A percentile compares a stretch with the other conserved stretches of the same genome.
Conservation (phyloP, 768 basidiomycete genomes). For the Boletus rubroflammeus region DNA sequence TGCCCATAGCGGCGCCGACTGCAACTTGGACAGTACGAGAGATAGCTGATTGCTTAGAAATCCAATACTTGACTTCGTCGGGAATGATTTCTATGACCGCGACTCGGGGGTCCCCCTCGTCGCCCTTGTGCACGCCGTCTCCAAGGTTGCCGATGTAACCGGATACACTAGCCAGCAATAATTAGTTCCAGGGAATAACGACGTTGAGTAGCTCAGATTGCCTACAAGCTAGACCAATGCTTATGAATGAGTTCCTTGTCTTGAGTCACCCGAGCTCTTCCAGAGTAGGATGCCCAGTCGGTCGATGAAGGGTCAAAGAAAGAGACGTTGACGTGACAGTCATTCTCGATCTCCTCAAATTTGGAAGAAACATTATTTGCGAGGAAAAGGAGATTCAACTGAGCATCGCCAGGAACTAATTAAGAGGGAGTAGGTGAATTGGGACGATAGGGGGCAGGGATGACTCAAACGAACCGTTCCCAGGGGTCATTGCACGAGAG, state of each 20-base stretch:
- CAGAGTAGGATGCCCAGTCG: conserved; percentile 77
- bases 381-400: conserved; percentile 62
- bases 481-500: conserved; percentile 76
- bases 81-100: conserved; percentile 76
- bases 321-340: conserved; percentile 75
- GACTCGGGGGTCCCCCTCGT: conserved; percentile 73
- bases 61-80: conserved; percentile 79
- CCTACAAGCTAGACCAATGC: conserved; percentile 57
- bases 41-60: conserved; percentile 56
- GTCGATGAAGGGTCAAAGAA: conserved; percentile 69
- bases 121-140: conserved; percentile 83
- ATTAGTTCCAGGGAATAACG: background rate
- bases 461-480: conserved; percentile 46
- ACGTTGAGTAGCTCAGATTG: background rate
- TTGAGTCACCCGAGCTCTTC: conserved; percentile 61
- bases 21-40: conserved; percentile 60
- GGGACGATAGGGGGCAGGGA: background rate
- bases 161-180: conserved; percentile 39
- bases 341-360: conserved; percentile 72
- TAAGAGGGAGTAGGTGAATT: conserved; percentile 18
- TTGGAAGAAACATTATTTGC: conserved; percentile 73
- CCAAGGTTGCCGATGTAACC: conserved; percentile 88
- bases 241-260: conserved; percentile 63
- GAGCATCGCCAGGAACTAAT: conserved; percentile 47
- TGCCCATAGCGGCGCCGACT: conserved; percentile 56